A percentile compares a stretch with the other conserved stretches of the same genome.
phyloP scores from a whole-genome alignment of 2,329 filamentous ascomycete species.

The Alternaria sp. region DNA sequence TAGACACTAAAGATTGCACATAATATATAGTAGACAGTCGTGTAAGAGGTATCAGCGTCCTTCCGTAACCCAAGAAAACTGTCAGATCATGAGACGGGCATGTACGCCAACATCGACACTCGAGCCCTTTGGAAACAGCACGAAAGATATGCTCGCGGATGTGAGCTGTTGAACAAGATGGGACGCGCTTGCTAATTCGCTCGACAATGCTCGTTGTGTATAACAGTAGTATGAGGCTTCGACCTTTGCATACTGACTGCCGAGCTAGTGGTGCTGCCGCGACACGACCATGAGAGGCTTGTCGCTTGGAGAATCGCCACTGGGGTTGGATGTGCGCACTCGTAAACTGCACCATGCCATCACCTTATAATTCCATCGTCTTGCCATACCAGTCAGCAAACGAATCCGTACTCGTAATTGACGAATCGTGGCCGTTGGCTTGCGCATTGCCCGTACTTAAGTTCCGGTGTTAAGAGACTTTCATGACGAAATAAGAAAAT shows the following conservation, averaged over 20 bases:
- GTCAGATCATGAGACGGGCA: slow-evolving; percentile 1
- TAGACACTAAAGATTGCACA: slow-evolving; percentile 36
- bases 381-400: slow-evolving; percentile 43
- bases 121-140: neutral
- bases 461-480: slow-evolving; percentile 38
- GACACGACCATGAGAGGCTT: slow-evolving; percentile 8
- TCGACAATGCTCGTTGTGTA: slow-evolving; percentile 17
- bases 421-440: slow-evolving; percentile 25
- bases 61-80: slow-evolving; percentile 17
- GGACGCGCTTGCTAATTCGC: slow-evolving; percentile 20
- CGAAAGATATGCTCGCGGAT: slow-evolving; percentile 6
- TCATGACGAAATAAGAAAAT: slow-evolving; percentile 31
- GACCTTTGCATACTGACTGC: slow-evolving; percentile 18
- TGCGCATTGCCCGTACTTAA: slow-evolving; percentile 34
- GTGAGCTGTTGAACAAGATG: slow-evolving; percentile 9
- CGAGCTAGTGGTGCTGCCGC: slow-evolving; percentile 10
- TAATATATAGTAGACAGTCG: slow-evolving; percentile 33
- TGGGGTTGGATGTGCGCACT: slow-evolving; percentile 5
- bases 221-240: slow-evolving; percentile 18
- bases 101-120: slow-evolving; percentile 5
- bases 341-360: slow-evolving; percentile 5
- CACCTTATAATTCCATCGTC: slow-evolving; percentile 19
- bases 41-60: slow-evolving; percentile 14
- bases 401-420: slow-evolving; percentile 31
- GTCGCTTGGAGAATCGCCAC: slow-evolving; percentile 6